Evolutionary conservation across 257 asterid species (phyloP), one percentile per base, ranked within the genome.

Genomic region (Solanum paucissectum): DNA sequence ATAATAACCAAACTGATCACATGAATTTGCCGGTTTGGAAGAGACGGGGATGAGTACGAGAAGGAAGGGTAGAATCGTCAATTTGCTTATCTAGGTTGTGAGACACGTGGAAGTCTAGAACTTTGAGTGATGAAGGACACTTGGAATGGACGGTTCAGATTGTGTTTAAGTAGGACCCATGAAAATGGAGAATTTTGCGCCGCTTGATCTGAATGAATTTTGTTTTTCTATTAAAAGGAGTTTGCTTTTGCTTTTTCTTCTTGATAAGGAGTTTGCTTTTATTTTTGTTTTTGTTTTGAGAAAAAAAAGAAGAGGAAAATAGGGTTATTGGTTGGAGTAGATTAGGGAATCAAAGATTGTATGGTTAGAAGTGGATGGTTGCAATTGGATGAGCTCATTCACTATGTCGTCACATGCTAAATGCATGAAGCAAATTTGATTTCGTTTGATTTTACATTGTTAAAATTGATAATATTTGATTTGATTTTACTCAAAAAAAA

Each of bases 41-140:
- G 98, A 93, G 95, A 92, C 94, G 94, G 92, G 96, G 92, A 73
- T 77, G 96, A 91, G 91, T 94, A 92, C 95, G 91, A 89, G 95
- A 94, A 85, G 94, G 93, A 93, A 93, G 98, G 99, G 93, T 64
- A 91, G 0, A 46, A 10, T 38, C 12, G 98, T 91, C 89, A 95
- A 64, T 75, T 81, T 29, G 0, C 0, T 4, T 7, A 9, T 60
- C 60, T n/a, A 29, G 38, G 49, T 6, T 10, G 40, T 20, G 44
- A 12, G 93, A 87, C 94, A 94, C 94, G 94, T 91, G 98, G 87
- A 93, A n/a, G 79, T 90, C 89, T 89, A 90, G 90, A 88, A 84
- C 68, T 88, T 90, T 58, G 4, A 25, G 82, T 60, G 38, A 72
- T 55, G 83, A 38, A 55, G 66, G 91, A 89, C 89, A 89, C 86